These are phyloP conservation scores for Diaporthe vexans DNA, from an alignment of 2,329 filamentous ascomycete genomes.

Conservation along the genomic window DNA sequence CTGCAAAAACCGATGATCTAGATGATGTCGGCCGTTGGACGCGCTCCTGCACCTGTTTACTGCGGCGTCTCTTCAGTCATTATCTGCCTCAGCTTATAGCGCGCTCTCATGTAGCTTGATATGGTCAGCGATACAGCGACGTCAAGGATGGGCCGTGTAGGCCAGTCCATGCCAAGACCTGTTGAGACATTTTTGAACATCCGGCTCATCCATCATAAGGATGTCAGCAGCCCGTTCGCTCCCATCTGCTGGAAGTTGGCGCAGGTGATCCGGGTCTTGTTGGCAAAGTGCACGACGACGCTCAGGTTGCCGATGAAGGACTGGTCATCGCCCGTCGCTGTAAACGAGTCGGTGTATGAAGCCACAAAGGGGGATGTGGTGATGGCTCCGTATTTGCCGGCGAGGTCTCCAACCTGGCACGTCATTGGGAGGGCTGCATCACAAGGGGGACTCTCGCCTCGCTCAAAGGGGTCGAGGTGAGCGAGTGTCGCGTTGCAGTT, in stretches of 20 bases:
- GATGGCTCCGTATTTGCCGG: constrained; percentile 79
- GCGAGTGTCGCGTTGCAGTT: constrained; percentile 78
- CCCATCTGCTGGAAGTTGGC: constrained; percentile 67
- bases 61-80: neutral
- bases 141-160: neutral
- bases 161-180: neutral
- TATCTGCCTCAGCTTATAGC: neutral
- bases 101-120: neutral
- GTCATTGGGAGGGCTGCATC: constrained; percentile 68
- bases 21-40: neutral
- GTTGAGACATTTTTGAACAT: neutral
- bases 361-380: constrained; percentile 53
- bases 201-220: neutral
- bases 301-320: constrained; percentile 76
- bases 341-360: constrained; percentile 68
- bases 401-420: constrained; percentile 83
- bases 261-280: constrained; percentile 75
- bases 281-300: constrained; percentile 74
- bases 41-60: neutral
- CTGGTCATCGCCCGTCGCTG: constrained; percentile 62
- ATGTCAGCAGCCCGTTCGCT: neutral
- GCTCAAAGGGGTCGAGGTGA: constrained; percentile 79
- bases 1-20: neutral
- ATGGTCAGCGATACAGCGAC: neutral
- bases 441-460: constrained; percentile 74